Evolutionary conservation across 768 basidiomycete genomes (phyloP), one percentile per base, ranked within the genome.

Genomic region (Postia placenta): DNA sequence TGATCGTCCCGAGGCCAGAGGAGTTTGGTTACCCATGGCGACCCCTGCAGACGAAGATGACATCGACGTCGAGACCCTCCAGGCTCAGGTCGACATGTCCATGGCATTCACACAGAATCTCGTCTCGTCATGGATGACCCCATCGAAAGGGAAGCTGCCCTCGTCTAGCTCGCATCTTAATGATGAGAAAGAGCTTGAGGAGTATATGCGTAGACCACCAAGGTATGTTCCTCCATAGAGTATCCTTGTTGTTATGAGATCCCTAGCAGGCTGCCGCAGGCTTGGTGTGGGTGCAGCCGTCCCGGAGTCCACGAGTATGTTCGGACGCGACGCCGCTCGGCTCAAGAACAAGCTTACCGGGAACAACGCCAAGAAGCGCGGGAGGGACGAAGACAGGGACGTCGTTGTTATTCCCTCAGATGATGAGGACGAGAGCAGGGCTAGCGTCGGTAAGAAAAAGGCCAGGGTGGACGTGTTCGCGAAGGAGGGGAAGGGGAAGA

Each of bases 51-150:
- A 81, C 55, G 78, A 83, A 49, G 79, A 83, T 48, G 74, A 75
- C 35, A 71, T 87, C 39, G 83, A 88, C 60, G 56, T 71, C 42
- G 84, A 87, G 58, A 69, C 76, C 27, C 70, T 91, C 35, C 88
- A 90, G 64, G 87, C 87, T n/a, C 85, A 85, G 67, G 81, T 90
- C 45, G 85, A 91, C 64, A 68, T 87, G 58, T 81, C 87, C 19
- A 80, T 90, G 79, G 82, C 87, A 4, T 79, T 82, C 64, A 80
- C 83, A 1, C 78, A 89, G 54, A 73, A 79, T 61, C 73, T 90
- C 57, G 79, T 87, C 38, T 74, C 84, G 19, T 85, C 88, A 47
- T 91, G 88, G 88, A 72, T 91, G 56, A 79, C 80, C 56, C 76
- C 83, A 26, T 67, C 71, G 33, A 48, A 45, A 27, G 49, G 54